phyloP scores from a whole-genome alignment of 768 basidiomycete species.

The Auriscalpium microsporum region DNA sequence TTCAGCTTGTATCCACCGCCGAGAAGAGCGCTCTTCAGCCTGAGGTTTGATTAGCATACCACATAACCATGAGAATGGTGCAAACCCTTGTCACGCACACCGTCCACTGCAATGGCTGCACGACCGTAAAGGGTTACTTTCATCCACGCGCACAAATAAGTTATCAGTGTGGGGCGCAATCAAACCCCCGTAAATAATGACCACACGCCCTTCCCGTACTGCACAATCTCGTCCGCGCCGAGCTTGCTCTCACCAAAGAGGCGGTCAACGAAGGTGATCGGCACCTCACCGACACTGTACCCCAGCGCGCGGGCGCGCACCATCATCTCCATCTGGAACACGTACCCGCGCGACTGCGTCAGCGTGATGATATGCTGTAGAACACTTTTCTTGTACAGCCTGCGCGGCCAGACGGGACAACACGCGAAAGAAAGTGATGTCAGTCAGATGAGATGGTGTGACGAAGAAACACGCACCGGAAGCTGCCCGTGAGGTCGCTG shows the following conservation, averaged over 20 bases:
- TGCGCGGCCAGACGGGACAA: conserved; percentile 18
- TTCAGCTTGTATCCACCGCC: no score
- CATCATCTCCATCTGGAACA: conserved; percentile 99
- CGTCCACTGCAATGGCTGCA: no score
- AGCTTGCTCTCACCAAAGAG: conserved; percentile 92
- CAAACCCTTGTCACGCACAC: no score
- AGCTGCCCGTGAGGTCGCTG: conserved; percentile 86
- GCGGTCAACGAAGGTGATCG: conserved; percentile 91
- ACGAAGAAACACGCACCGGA: conserved; percentile 47
- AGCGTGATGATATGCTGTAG: conserved; percentile 77
- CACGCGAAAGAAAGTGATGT: not conserved
- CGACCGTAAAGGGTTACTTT: no score
- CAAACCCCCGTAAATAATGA: conserved; percentile 66
- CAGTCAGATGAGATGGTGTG: not conserved
- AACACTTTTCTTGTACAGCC: conserved; percentile 70
- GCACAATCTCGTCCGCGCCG: conserved; percentile 80
- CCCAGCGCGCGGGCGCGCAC: conserved; percentile 78
- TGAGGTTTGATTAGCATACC: no score
- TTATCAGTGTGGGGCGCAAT: not conserved
- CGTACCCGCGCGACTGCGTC: conserved; percentile 84
- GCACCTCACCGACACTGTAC: conserved; percentile 83
- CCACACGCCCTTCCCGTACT: conserved; percentile 83
- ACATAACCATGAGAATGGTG: no score
- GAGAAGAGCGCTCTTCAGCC: no score
- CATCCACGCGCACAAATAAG: no score